Evolutionary conservation across 23 red algal genomes (phyloP).

Genomic region (Gracilaria vermiculophylla): DNA sequence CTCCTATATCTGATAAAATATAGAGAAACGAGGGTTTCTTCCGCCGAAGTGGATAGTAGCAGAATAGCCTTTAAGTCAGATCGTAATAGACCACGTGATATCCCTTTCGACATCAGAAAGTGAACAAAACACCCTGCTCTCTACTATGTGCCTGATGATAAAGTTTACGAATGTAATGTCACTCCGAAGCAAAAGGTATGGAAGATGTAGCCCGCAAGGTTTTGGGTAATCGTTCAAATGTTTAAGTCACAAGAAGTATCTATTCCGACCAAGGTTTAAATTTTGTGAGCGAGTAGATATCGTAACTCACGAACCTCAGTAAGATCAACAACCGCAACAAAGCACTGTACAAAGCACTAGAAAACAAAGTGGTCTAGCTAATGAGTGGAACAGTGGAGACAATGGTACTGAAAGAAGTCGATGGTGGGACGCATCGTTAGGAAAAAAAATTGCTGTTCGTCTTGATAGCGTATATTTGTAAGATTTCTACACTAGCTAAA

Average conservation of each 20-base stretch:
- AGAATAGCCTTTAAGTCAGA: no score
- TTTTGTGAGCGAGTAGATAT: not conserved
- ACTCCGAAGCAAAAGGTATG: not conserved
- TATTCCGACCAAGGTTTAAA: constrained; percentile 1
- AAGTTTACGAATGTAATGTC: not conserved
- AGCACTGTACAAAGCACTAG: not conserved
- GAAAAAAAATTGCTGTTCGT: constrained; percentile 1
- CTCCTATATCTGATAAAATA: no score
- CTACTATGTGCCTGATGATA: not conserved
- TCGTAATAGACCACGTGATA: not conserved
- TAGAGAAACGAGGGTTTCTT: no score
- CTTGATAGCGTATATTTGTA: not conserved
- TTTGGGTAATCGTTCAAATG: not conserved
- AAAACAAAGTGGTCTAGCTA: not conserved
- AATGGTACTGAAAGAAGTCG: constrained; percentile 2
- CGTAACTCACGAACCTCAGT: not conserved
- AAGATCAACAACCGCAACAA: not conserved
- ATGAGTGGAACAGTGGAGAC: not conserved
- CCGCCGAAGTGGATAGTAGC: no score
- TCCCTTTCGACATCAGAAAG: not conserved
- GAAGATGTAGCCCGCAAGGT: not conserved
- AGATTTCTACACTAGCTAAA: not conserved
- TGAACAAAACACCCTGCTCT: not conserved
- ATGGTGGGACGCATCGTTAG: constrained; percentile 5
- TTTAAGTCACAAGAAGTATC: not conserved